These are phyloP conservation scores for Ophryocystis elektroscirrha DNA, from an alignment of 169 alveolate genomes.

Conservation along the genomic window DNA sequence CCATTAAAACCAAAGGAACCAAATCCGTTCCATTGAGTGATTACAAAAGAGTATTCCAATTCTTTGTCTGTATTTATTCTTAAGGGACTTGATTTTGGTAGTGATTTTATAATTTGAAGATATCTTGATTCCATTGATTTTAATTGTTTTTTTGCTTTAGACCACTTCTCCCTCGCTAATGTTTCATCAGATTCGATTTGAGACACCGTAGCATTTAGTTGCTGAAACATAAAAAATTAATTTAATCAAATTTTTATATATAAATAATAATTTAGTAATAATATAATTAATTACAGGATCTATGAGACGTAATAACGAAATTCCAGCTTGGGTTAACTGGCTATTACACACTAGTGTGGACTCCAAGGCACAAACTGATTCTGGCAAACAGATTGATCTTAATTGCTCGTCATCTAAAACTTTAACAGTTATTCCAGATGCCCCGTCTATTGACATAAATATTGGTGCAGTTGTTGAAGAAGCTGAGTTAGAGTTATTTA, in stretches of 20 bases:
- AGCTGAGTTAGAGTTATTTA: too few species aligned
- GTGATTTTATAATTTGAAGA: too few species aligned
- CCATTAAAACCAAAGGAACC: constrained; percentile 7
- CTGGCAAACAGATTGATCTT: constrained; percentile 45
- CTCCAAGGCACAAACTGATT: constrained; percentile 43
- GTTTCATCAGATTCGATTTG: too few species aligned
- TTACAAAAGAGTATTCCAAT: constrained; percentile 6
- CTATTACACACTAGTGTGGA: constrained; percentile 38
- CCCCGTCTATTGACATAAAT: constrained; percentile 6
- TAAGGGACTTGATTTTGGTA: too few species aligned
- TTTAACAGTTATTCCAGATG: constrained; percentile 15
- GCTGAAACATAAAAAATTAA: too few species aligned
- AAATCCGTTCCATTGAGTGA: constrained; percentile 7
- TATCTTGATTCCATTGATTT: too few species aligned
- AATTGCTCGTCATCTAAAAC: constrained; percentile 30
- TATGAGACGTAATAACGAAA: constrained; percentile 24
- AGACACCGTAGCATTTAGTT: too few species aligned
- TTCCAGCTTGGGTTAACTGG: constrained; percentile 39
- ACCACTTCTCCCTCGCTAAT: too few species aligned
- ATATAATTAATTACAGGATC: constrained; percentile 13
- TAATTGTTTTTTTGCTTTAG: too few species aligned
- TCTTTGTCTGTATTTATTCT: background rate
- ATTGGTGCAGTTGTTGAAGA: too few species aligned
- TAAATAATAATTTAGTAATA: background rate
- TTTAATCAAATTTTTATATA: background rate